phyloP scores from a whole-genome alignment of 1,284 basidiomycete genomes.

The Agroathelia rolfsii region DNA sequence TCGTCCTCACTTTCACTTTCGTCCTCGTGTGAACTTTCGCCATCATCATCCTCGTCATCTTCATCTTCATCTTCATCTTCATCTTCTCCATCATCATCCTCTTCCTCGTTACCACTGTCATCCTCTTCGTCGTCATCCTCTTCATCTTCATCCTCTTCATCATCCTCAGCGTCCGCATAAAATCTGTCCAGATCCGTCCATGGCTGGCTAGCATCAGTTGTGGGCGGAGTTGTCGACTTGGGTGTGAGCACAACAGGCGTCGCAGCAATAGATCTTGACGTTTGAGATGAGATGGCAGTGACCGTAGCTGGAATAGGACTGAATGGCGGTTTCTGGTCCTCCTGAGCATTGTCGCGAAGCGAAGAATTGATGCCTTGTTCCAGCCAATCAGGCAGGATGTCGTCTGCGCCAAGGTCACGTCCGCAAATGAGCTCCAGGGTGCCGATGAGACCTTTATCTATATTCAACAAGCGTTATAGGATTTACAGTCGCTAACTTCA shows the following conservation, averaged over 20 bases:
- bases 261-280: constrained; percentile 13
- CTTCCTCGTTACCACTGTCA: constrained; percentile 21
- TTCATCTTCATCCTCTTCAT: too few species aligned
- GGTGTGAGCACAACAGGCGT: constrained; percentile 46
- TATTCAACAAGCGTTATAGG: neutral
- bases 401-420: constrained; percentile 30
- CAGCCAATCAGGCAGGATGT: constrained; percentile 54
- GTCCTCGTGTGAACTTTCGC: constrained; percentile 15
- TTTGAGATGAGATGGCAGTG: constrained; percentile 12
- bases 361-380: constrained; percentile 49
- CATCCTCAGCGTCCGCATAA: constrained; percentile 34
- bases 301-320: constrained; percentile 19
- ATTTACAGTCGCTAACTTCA: constrained; percentile 7
- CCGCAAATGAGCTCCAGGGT: constrained; percentile 48
- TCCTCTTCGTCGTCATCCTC: too few species aligned
- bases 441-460: constrained; percentile 36
- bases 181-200: constrained; percentile 64
- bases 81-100: constrained; percentile 16
- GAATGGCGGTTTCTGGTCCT: constrained; percentile 38
- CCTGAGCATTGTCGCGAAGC: too few species aligned
- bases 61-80: constrained; percentile 19
- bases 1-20: constrained; percentile 15
- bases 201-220: constrained; percentile 29
- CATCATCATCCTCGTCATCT: constrained; percentile 14
- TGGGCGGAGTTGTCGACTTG: constrained; percentile 31